Evolutionary conservation across 2,329 filamentous ascomycete species (phyloP).

Genomic region (Fusarium camptoceras): DNA sequence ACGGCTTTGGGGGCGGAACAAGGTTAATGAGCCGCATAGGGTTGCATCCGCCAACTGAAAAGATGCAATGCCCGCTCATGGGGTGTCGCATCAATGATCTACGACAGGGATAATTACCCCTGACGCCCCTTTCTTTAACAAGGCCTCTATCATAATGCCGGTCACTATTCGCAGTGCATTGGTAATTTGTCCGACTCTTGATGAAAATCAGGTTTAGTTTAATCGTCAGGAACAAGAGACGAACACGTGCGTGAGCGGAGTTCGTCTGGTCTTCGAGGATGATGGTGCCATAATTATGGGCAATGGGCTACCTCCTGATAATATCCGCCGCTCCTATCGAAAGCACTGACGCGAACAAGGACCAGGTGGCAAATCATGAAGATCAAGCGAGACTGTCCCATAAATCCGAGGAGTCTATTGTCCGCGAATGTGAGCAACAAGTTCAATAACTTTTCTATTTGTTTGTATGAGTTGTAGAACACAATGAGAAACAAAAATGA

Average conservation of each 20-base stretch:
- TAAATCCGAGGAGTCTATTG: neutral
- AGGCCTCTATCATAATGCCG: neutral
- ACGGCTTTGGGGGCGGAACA: neutral
- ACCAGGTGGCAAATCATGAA: neutral
- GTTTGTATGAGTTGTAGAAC: neutral
- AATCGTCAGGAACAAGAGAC: neutral
- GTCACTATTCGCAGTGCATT: neutral
- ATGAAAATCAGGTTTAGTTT: neutral
- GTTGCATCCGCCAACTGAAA: conserved; percentile 16
- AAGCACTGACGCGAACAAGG: neutral
- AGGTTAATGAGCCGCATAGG: neutral
- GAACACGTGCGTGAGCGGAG: neutral
- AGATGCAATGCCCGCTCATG: neutral
- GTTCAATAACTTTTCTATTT: fast-evolving
- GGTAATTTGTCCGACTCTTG: conserved; percentile 1
- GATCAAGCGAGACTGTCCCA: neutral
- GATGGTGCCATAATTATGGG: neutral
- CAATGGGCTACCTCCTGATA: neutral
- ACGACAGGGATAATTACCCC: neutral
- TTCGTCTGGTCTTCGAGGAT: neutral
- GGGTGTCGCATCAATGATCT: conserved; percentile 16
- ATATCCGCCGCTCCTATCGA: neutral
- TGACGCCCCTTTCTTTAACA: neutral
- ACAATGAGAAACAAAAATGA: neutral
- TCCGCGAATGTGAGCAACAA: neutral